Conservation (phyloP, 2,329 filamentous ascomycete species). For the Ophiosphaerella korrae region DNA sequence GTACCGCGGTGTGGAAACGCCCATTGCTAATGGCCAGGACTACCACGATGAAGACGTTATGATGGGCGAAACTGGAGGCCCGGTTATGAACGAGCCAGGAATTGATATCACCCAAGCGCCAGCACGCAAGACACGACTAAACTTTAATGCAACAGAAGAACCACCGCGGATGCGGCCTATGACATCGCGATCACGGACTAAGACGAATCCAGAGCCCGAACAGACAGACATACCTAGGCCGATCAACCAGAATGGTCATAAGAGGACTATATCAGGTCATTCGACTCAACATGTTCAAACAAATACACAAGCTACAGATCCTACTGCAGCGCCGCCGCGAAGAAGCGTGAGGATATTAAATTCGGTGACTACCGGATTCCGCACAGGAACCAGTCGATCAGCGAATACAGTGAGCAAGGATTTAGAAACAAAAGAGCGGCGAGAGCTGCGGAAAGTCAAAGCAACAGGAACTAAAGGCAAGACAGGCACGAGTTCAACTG, state of each 20-base stretch:
- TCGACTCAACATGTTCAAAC: conserved; percentile 46
- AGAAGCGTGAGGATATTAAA: conserved; percentile 52
- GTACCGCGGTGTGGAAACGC: conserved; percentile 52
- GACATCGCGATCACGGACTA: conserved; percentile 46
- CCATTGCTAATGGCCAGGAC: conserved; percentile 50
- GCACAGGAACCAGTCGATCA: conserved; percentile 67
- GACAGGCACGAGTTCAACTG: conserved; percentile 67
- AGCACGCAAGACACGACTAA: conserved; percentile 45
- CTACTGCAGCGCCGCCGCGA: conserved; percentile 51
- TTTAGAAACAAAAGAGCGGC: conserved; percentile 63
- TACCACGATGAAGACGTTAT: conserved; percentile 52
- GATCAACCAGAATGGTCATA: conserved; percentile 65
- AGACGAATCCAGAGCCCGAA: conserved; percentile 49
- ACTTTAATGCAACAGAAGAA: conserved; percentile 41
- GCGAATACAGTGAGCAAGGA: conserved; percentile 59
- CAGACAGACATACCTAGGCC: conserved; percentile 44
- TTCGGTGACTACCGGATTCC: conserved; percentile 61
- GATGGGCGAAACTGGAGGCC: conserved; percentile 46
- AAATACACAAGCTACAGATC: conserved; percentile 37
- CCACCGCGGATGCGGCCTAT: conserved; percentile 48
- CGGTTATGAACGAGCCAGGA: conserved; percentile 33
- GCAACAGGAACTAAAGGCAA: conserved; percentile 73
- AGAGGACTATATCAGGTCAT: conserved; percentile 91
- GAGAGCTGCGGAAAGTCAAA: conserved; percentile 84
- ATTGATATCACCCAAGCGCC: conserved; percentile 58